Base-by-base conservation (phyloP, 306 rosid genomes). In the Malus asiatica region DNA sequence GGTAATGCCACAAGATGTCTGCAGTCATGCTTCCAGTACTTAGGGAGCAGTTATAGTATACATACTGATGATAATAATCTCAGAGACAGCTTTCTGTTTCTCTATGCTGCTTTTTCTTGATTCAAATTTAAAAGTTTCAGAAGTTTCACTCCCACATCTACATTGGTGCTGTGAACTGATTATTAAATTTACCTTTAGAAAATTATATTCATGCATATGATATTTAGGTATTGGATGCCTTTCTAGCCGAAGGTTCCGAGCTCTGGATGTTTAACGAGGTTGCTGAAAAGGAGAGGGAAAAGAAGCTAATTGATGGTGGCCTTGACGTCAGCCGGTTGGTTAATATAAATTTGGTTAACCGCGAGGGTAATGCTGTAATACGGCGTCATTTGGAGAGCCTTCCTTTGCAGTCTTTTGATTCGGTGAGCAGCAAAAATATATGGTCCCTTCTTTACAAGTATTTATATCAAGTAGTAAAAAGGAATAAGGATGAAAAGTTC, bases 211-310 rank as follows among this genome's bases (percentile, higher is more conserved):
- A 4, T 57, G 27, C 65, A 23, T 70, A 18, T 25, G 60, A 11
- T 70, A 27, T 81, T 62, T 69, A 93, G 96, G 98, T 93, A 55
- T 77, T 93, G 89, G 98, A 93, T 75, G 98, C 95, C 68, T 93
- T 90, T 82, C 87, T 93, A 60, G 95, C 98, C 62, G 87, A 74
- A 58, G 87, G 88, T 71, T 90, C 98, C 55, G 98, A 93, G 88
- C 95, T 93, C 68, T 93, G 98, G 98, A 90, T 93, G 98, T 93
- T 93, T 84, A 93, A 90, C 80, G 98, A 90, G 78, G 96, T 93
- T 81, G 88, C 84, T 65, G 98, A 90, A 77, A 86, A 89, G 44
- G 98, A 89, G 81, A 86, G 98, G 88, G 89, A 90, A 48, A 85
- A 80, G 89, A 93, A 93, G 86, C 93, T 90, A 80, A 84, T 80